Conservation (phyloP, 2,329 filamentous ascomycete genomes). For the Fusarium udum region DNA sequence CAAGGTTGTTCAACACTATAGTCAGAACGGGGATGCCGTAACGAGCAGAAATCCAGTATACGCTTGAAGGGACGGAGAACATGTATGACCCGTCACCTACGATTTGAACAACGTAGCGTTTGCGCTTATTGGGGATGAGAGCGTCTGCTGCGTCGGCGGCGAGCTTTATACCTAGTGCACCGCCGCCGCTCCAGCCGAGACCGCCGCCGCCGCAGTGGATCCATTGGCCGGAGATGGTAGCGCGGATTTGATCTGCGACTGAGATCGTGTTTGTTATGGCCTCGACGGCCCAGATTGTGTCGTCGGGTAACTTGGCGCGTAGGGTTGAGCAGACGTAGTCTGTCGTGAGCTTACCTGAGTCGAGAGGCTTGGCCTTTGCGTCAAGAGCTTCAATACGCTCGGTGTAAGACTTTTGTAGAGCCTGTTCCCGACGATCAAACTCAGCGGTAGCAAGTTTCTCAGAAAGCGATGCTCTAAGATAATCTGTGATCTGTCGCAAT, state of each 20-base stretch:
- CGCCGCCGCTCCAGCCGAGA: conserved; percentile 19
- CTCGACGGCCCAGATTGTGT: conserved; percentile 6
- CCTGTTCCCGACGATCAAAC: neutral
- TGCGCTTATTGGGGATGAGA: neutral
- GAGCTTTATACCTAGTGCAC: conserved; percentile 2
- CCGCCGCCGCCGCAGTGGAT: conserved; percentile 17
- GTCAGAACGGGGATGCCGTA: conserved; percentile 14
- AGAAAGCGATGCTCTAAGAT: rapidly evolving
- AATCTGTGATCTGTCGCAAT: neutral
- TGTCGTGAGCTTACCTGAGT: neutral
- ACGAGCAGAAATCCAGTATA: conserved; percentile 21
- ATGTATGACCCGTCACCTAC: conserved; percentile 24
- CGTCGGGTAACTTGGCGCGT: neutral
- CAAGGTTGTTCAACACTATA: conserved; percentile 15
- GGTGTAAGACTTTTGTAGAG: neutral
- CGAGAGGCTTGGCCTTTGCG: neutral
- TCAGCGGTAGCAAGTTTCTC: neutral
- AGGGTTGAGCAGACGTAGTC: neutral
- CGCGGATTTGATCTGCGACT: conserved; percentile 1
- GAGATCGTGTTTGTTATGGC: conserved; percentile 10
- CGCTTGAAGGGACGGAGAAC: conserved; percentile 14
- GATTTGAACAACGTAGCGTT: conserved; percentile 8
- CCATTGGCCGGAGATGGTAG: conserved; percentile 10
- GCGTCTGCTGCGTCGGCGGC: conserved; percentile 4
- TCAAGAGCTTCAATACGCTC: neutral